phyloP scores from a whole-genome alignment of 2,329 filamentous ascomycete genomes.

The Didymellaceae sp. region DNA sequence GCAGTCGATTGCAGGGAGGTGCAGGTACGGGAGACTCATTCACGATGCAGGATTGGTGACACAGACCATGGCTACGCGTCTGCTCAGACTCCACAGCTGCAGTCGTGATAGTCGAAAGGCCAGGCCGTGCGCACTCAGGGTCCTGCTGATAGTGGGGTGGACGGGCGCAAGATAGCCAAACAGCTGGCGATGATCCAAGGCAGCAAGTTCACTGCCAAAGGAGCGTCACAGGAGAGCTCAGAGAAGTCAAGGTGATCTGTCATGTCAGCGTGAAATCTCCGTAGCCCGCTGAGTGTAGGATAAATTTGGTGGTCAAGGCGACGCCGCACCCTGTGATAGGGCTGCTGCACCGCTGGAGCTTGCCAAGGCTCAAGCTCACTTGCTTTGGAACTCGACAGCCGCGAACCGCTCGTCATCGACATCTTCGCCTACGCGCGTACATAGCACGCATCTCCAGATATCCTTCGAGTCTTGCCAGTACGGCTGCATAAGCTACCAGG shows the following conservation, averaged over 20 bases:
- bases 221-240: conserved; percentile 4
- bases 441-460: not conserved
- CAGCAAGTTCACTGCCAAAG: conserved; percentile 14
- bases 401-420: conserved; percentile 13
- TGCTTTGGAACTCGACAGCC: conserved; percentile 10
- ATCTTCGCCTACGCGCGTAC: not conserved
- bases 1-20: no score
- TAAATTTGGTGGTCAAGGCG: conserved; percentile 4
- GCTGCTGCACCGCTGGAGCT: conserved; percentile 4
- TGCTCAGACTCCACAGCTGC: conserved; percentile 1
- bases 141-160: conserved; percentile 7
- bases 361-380: conserved; percentile 5
- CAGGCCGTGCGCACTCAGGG: conserved; percentile 11
- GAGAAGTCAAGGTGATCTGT: conserved; percentile 3
- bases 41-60: not conserved
- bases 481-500: not conserved
- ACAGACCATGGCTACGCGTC: not conserved
- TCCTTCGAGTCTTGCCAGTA: not conserved
- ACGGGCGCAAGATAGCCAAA: no score
- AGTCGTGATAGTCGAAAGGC: not conserved
- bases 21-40: not conserved
- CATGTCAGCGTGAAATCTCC: conserved; percentile 7
- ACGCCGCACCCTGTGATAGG: conserved; percentile 8
- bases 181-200: no score
- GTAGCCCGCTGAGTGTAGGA: not conserved